phyloP scores from a whole-genome alignment of 2,329 filamentous ascomycete genomes.

The Colletotrichum sp. region DNA sequence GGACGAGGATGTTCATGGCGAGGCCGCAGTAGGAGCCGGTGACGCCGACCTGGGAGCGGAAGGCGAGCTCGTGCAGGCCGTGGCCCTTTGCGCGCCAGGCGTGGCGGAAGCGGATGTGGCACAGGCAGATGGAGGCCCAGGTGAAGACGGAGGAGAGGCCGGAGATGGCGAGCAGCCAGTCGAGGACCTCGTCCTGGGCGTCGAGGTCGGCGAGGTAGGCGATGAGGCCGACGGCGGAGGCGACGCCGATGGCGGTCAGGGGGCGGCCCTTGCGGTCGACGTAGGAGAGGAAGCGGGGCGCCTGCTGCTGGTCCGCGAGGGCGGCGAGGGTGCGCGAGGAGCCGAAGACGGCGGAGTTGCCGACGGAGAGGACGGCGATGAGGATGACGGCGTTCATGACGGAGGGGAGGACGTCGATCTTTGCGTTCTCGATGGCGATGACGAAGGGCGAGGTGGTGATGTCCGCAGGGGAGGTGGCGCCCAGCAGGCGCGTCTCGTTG shows the following conservation, averaged over 20 bases:
- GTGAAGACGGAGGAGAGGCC: conserved; percentile 77
- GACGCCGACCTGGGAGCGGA: conserved; percentile 79
- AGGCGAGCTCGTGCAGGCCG: conserved; percentile 78
- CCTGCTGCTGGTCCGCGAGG: conserved; percentile 86
- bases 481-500: conserved; percentile 67
- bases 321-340: conserved; percentile 90
- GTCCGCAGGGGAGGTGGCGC: conserved; percentile 50
- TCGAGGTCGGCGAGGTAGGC: conserved; percentile 74
- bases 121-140: conserved; percentile 85
- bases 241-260: conserved; percentile 72
- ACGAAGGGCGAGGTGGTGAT: conserved; percentile 88
- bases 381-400: conserved; percentile 97
- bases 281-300: conserved; percentile 78
- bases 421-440: conserved; percentile 86
- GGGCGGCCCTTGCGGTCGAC: conserved; percentile 84
- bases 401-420: conserved; percentile 80
- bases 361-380: conserved; percentile 87
- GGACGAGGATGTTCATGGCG: conserved; percentile 74
- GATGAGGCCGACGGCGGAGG: conserved; percentile 73
- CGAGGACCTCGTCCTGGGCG: conserved; percentile 66
- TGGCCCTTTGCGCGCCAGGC: conserved; percentile 78
- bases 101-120: conserved; percentile 87
- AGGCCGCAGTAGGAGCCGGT: conserved; percentile 83
- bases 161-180: conserved; percentile 78
- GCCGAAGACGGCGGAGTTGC: conserved; percentile 90